These are phyloP conservation scores for Cladosporium austrohemisphaericum DNA, from an alignment of 2,329 filamentous ascomycete species.

Conservation along the genomic window DNA sequence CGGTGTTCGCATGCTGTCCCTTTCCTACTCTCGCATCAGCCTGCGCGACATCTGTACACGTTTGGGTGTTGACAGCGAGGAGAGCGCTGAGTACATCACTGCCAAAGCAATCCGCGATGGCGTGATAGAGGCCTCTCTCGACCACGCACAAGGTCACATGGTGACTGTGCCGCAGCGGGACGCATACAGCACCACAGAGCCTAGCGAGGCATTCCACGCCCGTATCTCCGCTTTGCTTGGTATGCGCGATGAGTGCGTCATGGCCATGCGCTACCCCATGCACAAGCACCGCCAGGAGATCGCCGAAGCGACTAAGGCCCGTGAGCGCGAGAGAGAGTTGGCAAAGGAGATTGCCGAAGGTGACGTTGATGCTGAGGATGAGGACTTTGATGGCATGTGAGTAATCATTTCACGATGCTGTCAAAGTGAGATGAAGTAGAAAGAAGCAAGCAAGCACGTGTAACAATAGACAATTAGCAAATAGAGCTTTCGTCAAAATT, in stretches of 20 bases:
- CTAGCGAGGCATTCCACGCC: conserved; percentile 95
- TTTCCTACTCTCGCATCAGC: conserved; percentile 96
- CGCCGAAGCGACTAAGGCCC: conserved; percentile 97
- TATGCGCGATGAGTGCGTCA: conserved; percentile 95
- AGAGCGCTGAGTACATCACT: conserved; percentile 98
- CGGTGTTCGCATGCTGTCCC: conserved; percentile 96
- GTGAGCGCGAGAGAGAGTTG: conserved; percentile 92
- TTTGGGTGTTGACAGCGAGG: conserved; percentile 87
- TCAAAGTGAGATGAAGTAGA: too few species aligned
- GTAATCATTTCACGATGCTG: too few species aligned
- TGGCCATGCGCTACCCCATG: conserved; percentile 99
- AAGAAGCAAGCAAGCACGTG: not conserved
- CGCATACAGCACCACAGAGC: conserved; percentile 92
- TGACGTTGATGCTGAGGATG: conserved; percentile 85
- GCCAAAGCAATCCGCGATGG: conserved; percentile 97
- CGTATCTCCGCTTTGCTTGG: conserved; percentile 87
- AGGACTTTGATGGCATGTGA: conserved; percentile 94
- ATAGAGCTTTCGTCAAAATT: too few species aligned
- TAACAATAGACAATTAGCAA: conserved; percentile 5
- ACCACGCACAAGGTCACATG: conserved; percentile 95
- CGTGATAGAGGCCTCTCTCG: conserved; percentile 90
- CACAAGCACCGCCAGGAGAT: conserved; percentile 96
- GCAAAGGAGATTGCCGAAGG: conserved; percentile 98
- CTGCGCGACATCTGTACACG: conserved; percentile 96
- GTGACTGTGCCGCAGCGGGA: conserved; percentile 97